Conservation (phyloP, 257 asterid species). For the Nicotiana noctiflora region DNA sequence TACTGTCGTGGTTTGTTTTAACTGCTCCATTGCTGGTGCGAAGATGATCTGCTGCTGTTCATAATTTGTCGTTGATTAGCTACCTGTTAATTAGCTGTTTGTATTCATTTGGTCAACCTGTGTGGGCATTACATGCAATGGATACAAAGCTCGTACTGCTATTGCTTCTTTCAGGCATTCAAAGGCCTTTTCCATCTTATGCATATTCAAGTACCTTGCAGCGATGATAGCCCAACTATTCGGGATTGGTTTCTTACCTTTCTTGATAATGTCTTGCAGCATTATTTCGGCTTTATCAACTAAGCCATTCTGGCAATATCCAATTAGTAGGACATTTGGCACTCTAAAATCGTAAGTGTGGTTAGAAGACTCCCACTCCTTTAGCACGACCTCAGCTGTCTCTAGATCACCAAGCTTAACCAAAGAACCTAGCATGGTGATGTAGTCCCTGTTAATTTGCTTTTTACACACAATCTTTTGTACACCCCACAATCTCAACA, state of each 20-base stretch:
- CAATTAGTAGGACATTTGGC: slow-evolving; percentile 46
- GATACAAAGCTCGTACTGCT: slow-evolving; percentile 30
- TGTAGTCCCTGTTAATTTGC: slow-evolving; percentile 55
- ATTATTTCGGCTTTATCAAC: slow-evolving; percentile 38
- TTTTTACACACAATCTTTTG: slow-evolving; percentile 45
- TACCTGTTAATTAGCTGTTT: too few species aligned
- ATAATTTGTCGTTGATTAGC: too few species aligned
- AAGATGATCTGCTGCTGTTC: too few species aligned
- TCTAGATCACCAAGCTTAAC: slow-evolving; percentile 55
- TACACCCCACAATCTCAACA: slow-evolving; percentile 50
- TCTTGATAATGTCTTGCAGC: slow-evolving; percentile 28
- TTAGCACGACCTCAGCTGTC: slow-evolving; percentile 36
- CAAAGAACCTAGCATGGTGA: slow-evolving; percentile 41
- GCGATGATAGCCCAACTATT: slow-evolving; percentile 54
- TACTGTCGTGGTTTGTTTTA: too few species aligned
- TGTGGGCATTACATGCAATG: too few species aligned
- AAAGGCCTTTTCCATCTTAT: slow-evolving; percentile 35
- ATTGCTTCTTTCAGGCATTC: slow-evolving; percentile 54
- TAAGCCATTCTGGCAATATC: slow-evolving; percentile 48
- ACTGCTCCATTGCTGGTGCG: too few species aligned
- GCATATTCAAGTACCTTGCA: slow-evolving; percentile 32
- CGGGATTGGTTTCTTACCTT: slow-evolving; percentile 42
- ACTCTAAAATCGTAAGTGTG: slow-evolving; percentile 41
- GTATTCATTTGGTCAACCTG: too few species aligned
- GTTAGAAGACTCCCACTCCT: slow-evolving; percentile 48